Evolutionary conservation across 2,329 filamentous ascomycete species (phyloP), one percentile per base, ranked within the genome.

Genomic region (Alternaria longipes): DNA sequence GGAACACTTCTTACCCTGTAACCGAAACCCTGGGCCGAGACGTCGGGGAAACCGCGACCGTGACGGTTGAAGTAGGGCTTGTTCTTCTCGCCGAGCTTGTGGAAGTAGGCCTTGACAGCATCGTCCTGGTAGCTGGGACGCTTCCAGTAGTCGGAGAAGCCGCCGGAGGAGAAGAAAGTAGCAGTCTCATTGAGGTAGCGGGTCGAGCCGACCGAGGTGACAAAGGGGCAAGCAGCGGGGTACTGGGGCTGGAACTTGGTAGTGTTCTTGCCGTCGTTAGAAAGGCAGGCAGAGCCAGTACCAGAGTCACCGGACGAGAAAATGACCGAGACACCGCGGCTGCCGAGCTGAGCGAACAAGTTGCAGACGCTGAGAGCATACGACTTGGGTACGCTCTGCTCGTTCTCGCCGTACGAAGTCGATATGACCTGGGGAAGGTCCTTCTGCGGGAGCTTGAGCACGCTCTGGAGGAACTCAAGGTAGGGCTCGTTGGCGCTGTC

Each of bases 341-440:
- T 84, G 26, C 87, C 88, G 30, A 91, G 85, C 68, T 90, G 85
- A 51, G 84, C 86, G 66, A 89, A 88, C 59, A 87, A 80, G 65
- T 86, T 84, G 80, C 89, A 91, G 14, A 89, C 86, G 53, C 83
- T 82, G 42, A 80, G 79, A n/a, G 87, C 86, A 71, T 90, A 91
- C 2, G 84, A 83, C 16, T 81, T 71, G 0, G 89, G 89, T 0
- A 91, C 82, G 8, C 82, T 84, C 73, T 90, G 85, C 76, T 91
- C 89, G 62, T 87, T 84, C 66, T 90, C 88, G 47, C 87, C 89
- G 72, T 91, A 91, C 0, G 87, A 90, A 11, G 86, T 87, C 40
- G 84, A 86, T 66, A 91, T 84, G 14, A 88, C 86, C 54, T 87
- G 84, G 0, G 89, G 89, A 5, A 91, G 79, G 5, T 69, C 62